These are phyloP conservation scores for Neonectria magnoliae DNA, from an alignment of 2,329 filamentous ascomycete species.

Conservation along the genomic window DNA sequence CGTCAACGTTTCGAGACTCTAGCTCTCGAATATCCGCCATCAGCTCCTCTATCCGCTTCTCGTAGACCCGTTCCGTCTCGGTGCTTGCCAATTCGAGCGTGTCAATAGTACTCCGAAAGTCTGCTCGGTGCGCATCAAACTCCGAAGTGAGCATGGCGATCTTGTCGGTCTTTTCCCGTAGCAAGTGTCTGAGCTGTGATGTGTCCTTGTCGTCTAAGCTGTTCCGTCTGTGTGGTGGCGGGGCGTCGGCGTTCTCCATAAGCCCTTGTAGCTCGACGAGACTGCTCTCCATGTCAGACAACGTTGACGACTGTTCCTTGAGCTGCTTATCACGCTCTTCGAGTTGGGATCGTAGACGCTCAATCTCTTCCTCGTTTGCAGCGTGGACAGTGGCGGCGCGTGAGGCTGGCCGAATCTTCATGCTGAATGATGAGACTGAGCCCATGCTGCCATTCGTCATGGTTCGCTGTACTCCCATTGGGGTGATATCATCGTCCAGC, in stretches of 20 bases:
- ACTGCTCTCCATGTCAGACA: slow-evolving; percentile 90
- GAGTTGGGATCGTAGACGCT: slow-evolving; percentile 76
- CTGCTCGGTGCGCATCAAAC: slow-evolving; percentile 92
- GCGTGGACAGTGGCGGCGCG: slow-evolving; percentile 51
- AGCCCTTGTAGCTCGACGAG: slow-evolving; percentile 80
- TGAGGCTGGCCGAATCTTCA: slow-evolving; percentile 58
- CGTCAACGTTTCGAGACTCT: slow-evolving; percentile 85
- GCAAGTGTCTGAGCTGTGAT: slow-evolving; percentile 78
- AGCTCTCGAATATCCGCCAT: slow-evolving; percentile 85
- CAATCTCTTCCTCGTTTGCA: slow-evolving; percentile 75
- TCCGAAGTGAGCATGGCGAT: slow-evolving; percentile 92
- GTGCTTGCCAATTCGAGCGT: slow-evolving; percentile 94
- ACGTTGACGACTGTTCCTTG: slow-evolving; percentile 83
- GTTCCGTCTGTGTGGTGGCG: slow-evolving; percentile 53
- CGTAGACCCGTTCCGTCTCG: slow-evolving; percentile 95
- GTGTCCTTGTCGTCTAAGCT: slow-evolving; percentile 76
- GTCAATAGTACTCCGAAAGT: slow-evolving; percentile 97
- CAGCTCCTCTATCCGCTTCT: slow-evolving; percentile 88
- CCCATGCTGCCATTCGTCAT: slow-evolving; percentile 65
- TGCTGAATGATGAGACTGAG: slow-evolving; percentile 64
- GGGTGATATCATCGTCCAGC: slow-evolving; percentile 68
- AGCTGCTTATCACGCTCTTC: slow-evolving; percentile 87
- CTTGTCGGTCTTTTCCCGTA: slow-evolving; percentile 96
- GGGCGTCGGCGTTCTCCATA: slow-evolving; percentile 67
- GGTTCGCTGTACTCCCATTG: slow-evolving; percentile 61